Percentiles rank a stretch among this genome's conserved stretches.
Evolutionary conservation across 176 grass and related monocot species (phyloP).

Genomic region (Secale cereale): DNA sequence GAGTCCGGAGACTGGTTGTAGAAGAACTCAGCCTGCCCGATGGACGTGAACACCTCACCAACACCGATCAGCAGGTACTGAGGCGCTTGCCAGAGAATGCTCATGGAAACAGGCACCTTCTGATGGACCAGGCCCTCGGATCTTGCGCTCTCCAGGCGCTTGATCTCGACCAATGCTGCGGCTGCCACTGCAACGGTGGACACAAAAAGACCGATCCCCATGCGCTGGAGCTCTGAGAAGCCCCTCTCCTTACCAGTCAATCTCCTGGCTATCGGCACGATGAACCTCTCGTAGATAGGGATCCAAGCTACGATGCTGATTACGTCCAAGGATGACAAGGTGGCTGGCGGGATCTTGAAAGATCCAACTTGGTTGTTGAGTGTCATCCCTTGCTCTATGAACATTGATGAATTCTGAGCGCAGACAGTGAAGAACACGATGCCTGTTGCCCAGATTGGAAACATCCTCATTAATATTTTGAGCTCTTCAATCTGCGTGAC

Average conservation of each 20-base stretch:
- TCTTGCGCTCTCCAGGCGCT: constrained; percentile 66
- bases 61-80: constrained; percentile 71
- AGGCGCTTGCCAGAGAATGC: constrained; percentile 86
- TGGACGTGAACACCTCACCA: constrained; percentile 66
- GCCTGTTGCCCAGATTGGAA: constrained; percentile 82
- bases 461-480: constrained; percentile 72
- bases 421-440: constrained; percentile 81
- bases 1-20: constrained; percentile 82
- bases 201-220: constrained; percentile 73
- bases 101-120: constrained; percentile 60
- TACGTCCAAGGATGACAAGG: constrained; percentile 71
- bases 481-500: constrained; percentile 87
- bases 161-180: constrained; percentile 66
- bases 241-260: constrained; percentile 83
- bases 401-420: constrained; percentile 71
- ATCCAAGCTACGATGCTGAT: constrained; percentile 60
- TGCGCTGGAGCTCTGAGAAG: constrained; percentile 72
- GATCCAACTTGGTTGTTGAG: constrained; percentile 53
- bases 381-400: constrained; percentile 76
- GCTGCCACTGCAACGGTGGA: constrained; percentile 56
- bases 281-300: constrained; percentile 65
- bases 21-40: constrained; percentile 78
- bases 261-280: constrained; percentile 63
- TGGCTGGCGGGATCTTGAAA: constrained; percentile 65
- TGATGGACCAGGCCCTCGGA: constrained; percentile 44